Evolutionary conservation across 1,284 basidiomycete species (phyloP), one percentile per base, ranked within the genome.

Genomic region (Ustilago trichophora): DNA sequence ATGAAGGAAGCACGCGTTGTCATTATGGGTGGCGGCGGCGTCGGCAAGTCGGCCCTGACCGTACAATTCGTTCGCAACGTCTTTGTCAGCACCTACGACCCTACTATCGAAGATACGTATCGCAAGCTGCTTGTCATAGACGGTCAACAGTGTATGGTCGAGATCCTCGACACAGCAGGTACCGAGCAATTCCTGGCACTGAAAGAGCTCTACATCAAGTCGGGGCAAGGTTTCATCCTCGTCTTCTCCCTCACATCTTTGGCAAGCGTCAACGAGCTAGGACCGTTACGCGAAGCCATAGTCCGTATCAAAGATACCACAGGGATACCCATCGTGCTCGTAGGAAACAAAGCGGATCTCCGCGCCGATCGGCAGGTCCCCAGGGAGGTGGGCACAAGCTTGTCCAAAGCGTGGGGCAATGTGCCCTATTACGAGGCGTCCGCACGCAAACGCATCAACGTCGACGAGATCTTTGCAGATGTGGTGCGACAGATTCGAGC

Each of bases 101-200:
- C 76, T 7, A 78, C 76, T 27, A 78, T 78, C 52, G 76, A 78
- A 48, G 76, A 78, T 44, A 74, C 76, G 7, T 78, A 77, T 16
- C 58, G 72, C 38, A 78, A 78, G 36, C 47, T 66, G 9, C 54
- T 76, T 34, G 60, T 53, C 45, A 76, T 78, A 25, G 76, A 78
- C 37, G 75, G 68, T 2, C 65, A 74, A 16, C 58, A 73, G 26
- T 76, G 71, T 26, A 46, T 76, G 32, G 71, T 78, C 21, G 76
- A 78, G 34, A 74, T 78, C 34, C 52, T 78, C 32, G 76, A 78
- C 32, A 78, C 76, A 0, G 76, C 76, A 12, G 76, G 76, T 6
- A 75, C 75, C 6, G 76, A 78, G 29, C 75, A 78, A 43, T 78
- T 77, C 46, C 66, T 75, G 33, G 76, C 76, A 13, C 69, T 78